Percentiles rank a stretch among this genome's conserved stretches.
Conservation (phyloP, 169 alveolate genomes). For the Eimeria falciformis region DNA sequence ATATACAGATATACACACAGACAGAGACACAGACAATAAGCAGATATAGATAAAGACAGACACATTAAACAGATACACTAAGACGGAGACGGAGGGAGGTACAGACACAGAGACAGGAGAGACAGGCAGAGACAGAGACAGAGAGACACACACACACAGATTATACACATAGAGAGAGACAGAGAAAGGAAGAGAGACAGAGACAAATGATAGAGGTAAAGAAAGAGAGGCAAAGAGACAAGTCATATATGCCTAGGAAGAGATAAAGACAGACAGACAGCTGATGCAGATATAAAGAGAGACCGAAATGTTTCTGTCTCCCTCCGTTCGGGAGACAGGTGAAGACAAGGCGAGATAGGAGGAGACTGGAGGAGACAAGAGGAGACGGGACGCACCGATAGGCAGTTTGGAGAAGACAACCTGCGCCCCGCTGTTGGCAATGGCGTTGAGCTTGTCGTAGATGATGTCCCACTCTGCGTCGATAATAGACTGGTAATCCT, state of each 20-base stretch:
- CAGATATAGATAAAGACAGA: not conserved
- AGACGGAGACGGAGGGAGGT: not conserved
- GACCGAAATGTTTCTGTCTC: not conserved
- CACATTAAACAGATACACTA: not conserved
- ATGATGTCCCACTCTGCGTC: constrained; percentile 99
- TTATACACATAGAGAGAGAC: constrained; percentile 10
- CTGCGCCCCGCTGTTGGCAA: constrained; percentile 94
- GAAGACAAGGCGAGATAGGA: not conserved
- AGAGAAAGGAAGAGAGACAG: not conserved
- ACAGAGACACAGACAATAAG: no score
- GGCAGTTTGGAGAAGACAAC: constrained; percentile 97
- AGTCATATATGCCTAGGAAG: not conserved
- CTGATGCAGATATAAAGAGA: not conserved
- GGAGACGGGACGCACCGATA: constrained; percentile 89
- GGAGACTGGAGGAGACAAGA: not conserved
- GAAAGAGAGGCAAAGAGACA: constrained; percentile 18
- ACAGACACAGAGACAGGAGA: not conserved
- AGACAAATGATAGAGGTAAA: not conserved
- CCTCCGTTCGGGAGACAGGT: not conserved
- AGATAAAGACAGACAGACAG: not conserved
- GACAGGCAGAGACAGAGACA: not conserved
- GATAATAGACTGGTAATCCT: constrained; percentile 95
- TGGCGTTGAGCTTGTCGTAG: constrained; percentile 95
- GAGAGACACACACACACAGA: no score
- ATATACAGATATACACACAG: not conserved